phyloP scores from a whole-genome alignment of 2,329 filamentous ascomycete species.

The Cladophialophora psammophila region DNA sequence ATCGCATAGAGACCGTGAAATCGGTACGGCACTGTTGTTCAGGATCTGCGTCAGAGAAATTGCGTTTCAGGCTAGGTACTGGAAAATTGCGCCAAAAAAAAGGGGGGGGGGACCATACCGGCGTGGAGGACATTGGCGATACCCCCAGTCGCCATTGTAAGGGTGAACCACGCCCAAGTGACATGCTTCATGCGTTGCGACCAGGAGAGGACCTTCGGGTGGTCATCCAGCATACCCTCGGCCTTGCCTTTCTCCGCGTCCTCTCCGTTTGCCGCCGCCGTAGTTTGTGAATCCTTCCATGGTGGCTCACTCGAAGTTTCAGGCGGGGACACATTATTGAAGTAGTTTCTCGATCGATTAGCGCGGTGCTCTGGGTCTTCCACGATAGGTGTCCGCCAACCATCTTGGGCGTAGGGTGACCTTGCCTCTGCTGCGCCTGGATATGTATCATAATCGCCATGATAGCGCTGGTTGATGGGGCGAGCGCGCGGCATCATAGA shows the following conservation, averaged over 20 bases:
- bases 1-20: slow-evolving; percentile 65
- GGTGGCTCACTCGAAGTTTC: background rate
- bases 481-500: slow-evolving; percentile 19
- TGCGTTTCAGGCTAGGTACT: slow-evolving; percentile 20
- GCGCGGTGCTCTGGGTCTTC: slow-evolving; percentile 50
- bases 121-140: slow-evolving; percentile 66
- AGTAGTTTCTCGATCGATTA: slow-evolving; percentile 8
- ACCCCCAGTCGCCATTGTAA: slow-evolving; percentile 69
- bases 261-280: background rate
- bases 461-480: background rate
- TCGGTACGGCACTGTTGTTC: slow-evolving; percentile 57
- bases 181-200: slow-evolving; percentile 66
- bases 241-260: slow-evolving; percentile 19
- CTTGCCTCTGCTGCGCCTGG: background rate
- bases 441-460: slow-evolving; percentile 12
- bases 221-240: slow-evolving; percentile 35
- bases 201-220: slow-evolving; percentile 51
- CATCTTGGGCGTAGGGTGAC: slow-evolving; percentile 42
- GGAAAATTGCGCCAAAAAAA: background rate
- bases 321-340: background rate
- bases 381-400: slow-evolving; percentile 55
- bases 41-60: background rate
- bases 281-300: background rate
- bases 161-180: slow-evolving; percentile 82
- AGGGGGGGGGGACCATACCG: slow-evolving; percentile 52